A percentile compares a stretch with the other conserved stretches of the same genome.
Evolutionary conservation across 805 yeast species (phyloP).

Genomic region (Komagataella pseudopastoris): DNA sequence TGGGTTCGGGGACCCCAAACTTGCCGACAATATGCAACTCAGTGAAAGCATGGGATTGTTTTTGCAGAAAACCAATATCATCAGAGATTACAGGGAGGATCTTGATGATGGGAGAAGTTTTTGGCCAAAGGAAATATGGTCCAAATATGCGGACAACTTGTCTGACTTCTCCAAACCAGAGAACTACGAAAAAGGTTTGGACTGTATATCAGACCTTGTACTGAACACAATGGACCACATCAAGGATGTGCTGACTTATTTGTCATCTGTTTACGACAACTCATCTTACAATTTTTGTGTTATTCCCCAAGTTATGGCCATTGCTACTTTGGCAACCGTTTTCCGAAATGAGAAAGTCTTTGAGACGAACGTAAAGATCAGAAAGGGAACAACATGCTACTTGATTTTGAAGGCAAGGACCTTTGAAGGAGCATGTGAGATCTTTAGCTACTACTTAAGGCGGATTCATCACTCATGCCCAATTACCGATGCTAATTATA

Average conservation of each 20-base stretch:
- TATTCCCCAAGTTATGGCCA: slow-evolving; percentile 98
- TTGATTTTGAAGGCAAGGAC: slow-evolving; percentile 66
- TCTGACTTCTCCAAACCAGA: slow-evolving; percentile 43
- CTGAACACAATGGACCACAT: slow-evolving; percentile 69
- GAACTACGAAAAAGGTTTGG: slow-evolving; percentile 38
- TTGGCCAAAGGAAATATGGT: slow-evolving; percentile 95
- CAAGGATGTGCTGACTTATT: slow-evolving; percentile 60
- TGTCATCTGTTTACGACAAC: slow-evolving; percentile 67
- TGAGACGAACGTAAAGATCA: slow-evolving; percentile 64
- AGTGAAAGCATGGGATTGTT: slow-evolving; percentile 89
- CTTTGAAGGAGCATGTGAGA: slow-evolving; percentile 58
- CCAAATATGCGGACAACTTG: slow-evolving; percentile 55
- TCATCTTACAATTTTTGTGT: slow-evolving; percentile 86
- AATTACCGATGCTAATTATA: slow-evolving; percentile 77
- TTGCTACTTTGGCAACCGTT: slow-evolving; percentile 81
- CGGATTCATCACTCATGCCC: slow-evolving; percentile 67
- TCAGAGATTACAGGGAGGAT: slow-evolving; percentile 90
- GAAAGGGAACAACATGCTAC: slow-evolving; percentile 77
- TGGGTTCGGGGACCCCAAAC: slow-evolving; percentile 42
- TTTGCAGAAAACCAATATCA: slow-evolving; percentile 90
- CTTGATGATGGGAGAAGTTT: slow-evolving; percentile 83
- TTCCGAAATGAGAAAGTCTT: slow-evolving; percentile 71
- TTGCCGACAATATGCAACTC: slow-evolving; percentile 40
- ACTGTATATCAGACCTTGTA: slow-evolving; percentile 73
- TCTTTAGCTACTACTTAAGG: slow-evolving; percentile 64